Percentiles rank a stretch among this genome's conserved stretches.
Conservation (phyloP, 495 filamentous ascomycete species). For the Clavariopsis aquatica region DNA sequence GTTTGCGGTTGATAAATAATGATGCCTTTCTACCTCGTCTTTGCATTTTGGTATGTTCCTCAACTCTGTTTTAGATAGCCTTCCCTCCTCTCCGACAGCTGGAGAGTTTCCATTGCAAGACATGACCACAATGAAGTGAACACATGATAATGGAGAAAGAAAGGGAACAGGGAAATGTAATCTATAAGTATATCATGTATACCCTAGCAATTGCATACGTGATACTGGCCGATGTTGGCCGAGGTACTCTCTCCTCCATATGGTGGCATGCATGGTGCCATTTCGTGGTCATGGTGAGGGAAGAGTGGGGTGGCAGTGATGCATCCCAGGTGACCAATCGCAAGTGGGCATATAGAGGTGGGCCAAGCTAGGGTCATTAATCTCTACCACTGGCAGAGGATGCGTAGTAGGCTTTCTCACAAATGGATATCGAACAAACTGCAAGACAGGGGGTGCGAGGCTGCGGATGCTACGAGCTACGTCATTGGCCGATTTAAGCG, state of each 20-base stretch:
- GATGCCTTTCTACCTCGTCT: constrained; percentile 5
- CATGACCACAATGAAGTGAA: neutral
- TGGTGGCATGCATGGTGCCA: neutral
- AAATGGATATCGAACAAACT: neutral
- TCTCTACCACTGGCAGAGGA: neutral
- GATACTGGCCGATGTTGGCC: neutral
- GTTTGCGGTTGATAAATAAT: neutral
- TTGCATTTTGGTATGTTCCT: too few relatives aligned
- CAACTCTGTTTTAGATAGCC: too few relatives aligned
- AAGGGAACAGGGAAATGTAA: neutral
- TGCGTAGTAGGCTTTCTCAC: too few relatives aligned
- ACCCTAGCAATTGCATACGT: neutral
- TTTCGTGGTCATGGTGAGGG: neutral
- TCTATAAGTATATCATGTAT: neutral
- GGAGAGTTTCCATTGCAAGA: neutral
- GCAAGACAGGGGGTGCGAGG: neutral
- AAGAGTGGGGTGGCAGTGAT: neutral
- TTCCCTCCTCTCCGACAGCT: neutral
- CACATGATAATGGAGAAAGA: neutral
- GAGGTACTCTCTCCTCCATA: neutral
- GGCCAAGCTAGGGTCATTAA: too few relatives aligned
- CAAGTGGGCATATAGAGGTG: neutral
- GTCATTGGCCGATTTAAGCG: constrained; percentile 8
- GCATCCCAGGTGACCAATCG: neutral
- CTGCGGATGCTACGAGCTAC: neutral